These are phyloP conservation scores for Auricularia cornea DNA, from an alignment of 768 basidiomycete species.

Conservation along the genomic window DNA sequence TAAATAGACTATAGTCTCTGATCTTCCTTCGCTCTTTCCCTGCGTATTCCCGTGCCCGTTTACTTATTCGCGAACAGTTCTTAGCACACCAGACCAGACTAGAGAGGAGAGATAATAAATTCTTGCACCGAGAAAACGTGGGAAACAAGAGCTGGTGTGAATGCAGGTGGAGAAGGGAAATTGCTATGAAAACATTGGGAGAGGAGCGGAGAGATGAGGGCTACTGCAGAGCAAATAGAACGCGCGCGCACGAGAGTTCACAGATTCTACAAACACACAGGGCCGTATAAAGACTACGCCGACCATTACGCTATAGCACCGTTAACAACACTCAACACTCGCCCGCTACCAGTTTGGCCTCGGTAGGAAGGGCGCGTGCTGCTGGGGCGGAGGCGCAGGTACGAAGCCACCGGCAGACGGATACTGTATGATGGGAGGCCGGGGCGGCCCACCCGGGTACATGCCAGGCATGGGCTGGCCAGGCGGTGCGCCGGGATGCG, in stretches of 20 bases:
- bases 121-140: not conserved
- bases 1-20: not conserved
- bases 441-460: not conserved
- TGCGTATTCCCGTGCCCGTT: not conserved
- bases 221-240: not conserved
- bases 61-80: too few species aligned
- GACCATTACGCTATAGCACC: not conserved
- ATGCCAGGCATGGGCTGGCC: slow-evolving; percentile 34
- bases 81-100: not conserved
- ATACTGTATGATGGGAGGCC: not conserved
- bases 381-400: not conserved
- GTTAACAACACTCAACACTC: not conserved
- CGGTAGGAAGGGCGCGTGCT: not conserved
- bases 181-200: not conserved
- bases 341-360: not conserved
- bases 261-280: not conserved
- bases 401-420: not conserved
- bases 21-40: not conserved
- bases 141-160: not conserved
- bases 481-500: not conserved
- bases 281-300: not conserved
- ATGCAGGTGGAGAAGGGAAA: not conserved
- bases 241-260: not conserved
- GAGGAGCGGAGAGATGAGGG: not conserved
- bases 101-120: not conserved